Evolutionary conservation across 1,284 basidiomycete species (phyloP).

Genomic region (Cutaneotrichosporon daszewskae): DNA sequence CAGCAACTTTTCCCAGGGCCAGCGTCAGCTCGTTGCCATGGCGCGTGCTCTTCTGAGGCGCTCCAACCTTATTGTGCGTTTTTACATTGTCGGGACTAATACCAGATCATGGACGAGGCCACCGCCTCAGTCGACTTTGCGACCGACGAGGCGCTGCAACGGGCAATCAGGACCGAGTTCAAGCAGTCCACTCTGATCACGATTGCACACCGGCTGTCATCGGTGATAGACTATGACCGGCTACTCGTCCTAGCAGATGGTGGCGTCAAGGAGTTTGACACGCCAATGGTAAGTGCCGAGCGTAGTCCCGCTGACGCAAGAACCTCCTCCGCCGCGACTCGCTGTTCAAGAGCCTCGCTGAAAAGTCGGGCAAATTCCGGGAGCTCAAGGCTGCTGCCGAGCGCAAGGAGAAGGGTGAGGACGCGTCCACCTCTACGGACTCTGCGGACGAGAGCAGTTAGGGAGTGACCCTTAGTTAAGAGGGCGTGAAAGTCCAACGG

Average conservation of each 20-base stretch:
- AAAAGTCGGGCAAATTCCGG: slow-evolving; percentile 69
- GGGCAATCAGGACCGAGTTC: slow-evolving; percentile 74
- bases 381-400: slow-evolving; percentile 51
- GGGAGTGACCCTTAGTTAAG: not conserved
- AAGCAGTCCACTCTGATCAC: slow-evolving; percentile 69
- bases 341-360: slow-evolving; percentile 70
- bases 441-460: no score
- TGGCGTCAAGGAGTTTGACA: slow-evolving; percentile 71
- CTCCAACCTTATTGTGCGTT: slow-evolving; percentile 59
- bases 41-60: slow-evolving; percentile 65
- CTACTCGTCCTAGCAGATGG: slow-evolving; percentile 78
- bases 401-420: slow-evolving; percentile 38
- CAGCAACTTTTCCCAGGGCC: slow-evolving; percentile 76
- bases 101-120: slow-evolving; percentile 69
- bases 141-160: slow-evolving; percentile 63
- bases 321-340: slow-evolving; percentile 67
- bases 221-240: slow-evolving; percentile 67
- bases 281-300: slow-evolving; percentile 53
- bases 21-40: slow-evolving; percentile 70
- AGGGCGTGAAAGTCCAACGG: not conserved
- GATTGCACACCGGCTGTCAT: slow-evolving; percentile 71
- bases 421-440: no score
- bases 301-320: slow-evolving; percentile 15
- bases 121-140: slow-evolving; percentile 74
- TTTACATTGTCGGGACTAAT: not conserved